Evolutionary conservation across 495 filamentous ascomycete species (phyloP).

Genomic region (Penicillium subrubescens): DNA sequence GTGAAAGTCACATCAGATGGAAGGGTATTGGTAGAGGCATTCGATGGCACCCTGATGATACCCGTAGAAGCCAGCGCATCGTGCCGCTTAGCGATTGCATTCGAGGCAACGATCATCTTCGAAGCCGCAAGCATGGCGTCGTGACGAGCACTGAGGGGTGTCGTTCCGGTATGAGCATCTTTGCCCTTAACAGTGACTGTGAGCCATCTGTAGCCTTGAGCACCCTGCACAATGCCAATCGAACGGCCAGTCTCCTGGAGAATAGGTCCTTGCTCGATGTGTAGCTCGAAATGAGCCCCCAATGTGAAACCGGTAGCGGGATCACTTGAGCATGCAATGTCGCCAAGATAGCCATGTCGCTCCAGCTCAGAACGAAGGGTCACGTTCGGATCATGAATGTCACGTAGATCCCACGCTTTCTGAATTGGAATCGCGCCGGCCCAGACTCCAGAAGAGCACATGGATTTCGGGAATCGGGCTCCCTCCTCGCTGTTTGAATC

Average conservation of each 20-base stretch:
- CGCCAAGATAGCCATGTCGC: conserved; percentile 68
- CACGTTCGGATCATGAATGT: conserved; percentile 57
- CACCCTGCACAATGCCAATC: conserved; percentile 69
- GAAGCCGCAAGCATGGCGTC: conserved; percentile 67
- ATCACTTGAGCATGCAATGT: conserved; percentile 41
- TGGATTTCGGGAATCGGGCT: conserved; percentile 75
- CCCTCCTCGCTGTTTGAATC: conserved; percentile 63
- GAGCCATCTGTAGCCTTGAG: conserved; percentile 64
- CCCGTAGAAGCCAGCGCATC: conserved; percentile 66
- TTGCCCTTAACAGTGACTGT: conserved; percentile 59
- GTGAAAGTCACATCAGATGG: conserved; percentile 66
- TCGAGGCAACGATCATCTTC: conserved; percentile 65
- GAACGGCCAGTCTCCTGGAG: conserved; percentile 58
- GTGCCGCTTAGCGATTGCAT: conserved; percentile 55
- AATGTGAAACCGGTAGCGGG: conserved; percentile 41
- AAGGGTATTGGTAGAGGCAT: conserved; percentile 70
- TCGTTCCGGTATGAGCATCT: conserved; percentile 76
- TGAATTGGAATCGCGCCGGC: conserved; percentile 61
- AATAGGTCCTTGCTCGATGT: conserved; percentile 78
- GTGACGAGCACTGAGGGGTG: conserved; percentile 51
- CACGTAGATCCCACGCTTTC: conserved; percentile 57
- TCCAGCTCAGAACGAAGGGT: conserved; percentile 57
- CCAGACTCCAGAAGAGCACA: conserved; percentile 77
- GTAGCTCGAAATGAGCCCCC: conserved; percentile 76
- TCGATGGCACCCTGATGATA: conserved; percentile 59